phyloP scores from a whole-genome alignment of 148 eudicot genomes.

The Euryodendron excelsum region DNA sequence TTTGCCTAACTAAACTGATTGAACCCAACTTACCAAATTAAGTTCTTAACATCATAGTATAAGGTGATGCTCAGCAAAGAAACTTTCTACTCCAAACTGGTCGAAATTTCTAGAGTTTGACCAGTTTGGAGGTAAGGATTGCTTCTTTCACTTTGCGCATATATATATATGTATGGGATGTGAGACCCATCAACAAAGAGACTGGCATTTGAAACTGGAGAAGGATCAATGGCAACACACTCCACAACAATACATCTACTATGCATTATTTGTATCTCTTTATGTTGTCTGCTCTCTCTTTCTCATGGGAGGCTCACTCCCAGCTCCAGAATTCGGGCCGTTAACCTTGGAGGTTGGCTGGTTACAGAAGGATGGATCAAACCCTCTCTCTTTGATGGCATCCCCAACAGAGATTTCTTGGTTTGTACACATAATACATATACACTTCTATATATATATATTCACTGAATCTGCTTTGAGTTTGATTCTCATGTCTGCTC shows the following conservation, averaged over 20 bases:
- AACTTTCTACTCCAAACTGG: too few relatives aligned
- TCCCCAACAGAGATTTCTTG: constrained; percentile 62
- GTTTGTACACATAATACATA: constrained; percentile 19
- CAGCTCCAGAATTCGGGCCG: constrained; percentile 33
- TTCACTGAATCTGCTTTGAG: too few relatives aligned
- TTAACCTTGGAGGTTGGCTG: constrained; percentile 76
- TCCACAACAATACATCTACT: background rate
- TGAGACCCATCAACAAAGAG: too few relatives aligned
- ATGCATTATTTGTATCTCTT: constrained; percentile 9
- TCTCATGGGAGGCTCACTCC: constrained; percentile 21
- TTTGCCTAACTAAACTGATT: too few relatives aligned
- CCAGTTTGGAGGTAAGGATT: too few relatives aligned
- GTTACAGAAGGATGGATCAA: constrained; percentile 74
- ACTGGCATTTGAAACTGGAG: background rate
- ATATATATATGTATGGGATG: background rate
- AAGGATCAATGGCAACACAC: background rate
- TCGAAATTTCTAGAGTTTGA: too few relatives aligned
- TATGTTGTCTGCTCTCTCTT: background rate
- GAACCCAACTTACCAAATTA: too few relatives aligned
- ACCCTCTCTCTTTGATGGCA: constrained; percentile 64
- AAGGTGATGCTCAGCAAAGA: too few relatives aligned
- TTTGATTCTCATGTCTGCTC: background rate
- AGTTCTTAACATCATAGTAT: too few relatives aligned
- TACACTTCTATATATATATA: background rate
- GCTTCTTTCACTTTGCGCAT: too few relatives aligned